Evolutionary conservation across 495 filamentous ascomycete species (phyloP).

Genomic region (Neurospora sp.): DNA sequence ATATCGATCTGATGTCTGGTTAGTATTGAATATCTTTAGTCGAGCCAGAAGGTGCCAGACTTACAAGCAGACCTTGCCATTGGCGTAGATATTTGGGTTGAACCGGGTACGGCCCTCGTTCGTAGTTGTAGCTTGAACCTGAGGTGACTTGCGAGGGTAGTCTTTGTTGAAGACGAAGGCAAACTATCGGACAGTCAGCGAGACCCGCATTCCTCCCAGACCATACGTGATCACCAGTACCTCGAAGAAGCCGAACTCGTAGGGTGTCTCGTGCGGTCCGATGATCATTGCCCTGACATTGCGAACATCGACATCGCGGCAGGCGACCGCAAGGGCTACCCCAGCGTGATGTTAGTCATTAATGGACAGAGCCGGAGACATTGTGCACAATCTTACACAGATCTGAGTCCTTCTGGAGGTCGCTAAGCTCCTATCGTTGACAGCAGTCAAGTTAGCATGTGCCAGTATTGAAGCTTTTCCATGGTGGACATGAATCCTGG

Average conservation of each 20-base stretch:
- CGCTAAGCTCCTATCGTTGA: constrained; percentile 58
- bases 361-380: background rate
- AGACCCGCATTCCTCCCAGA: background rate
- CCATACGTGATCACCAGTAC: constrained; percentile 28
- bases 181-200: constrained; percentile 41
- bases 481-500: constrained; percentile 1
- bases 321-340: constrained; percentile 74
- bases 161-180: constrained; percentile 61
- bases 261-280: constrained; percentile 88
- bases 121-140: constrained; percentile 69
- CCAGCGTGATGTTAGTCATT: constrained; percentile 3
- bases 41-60: constrained; percentile 10
- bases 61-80: constrained; percentile 86
- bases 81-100: constrained; percentile 93
- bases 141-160: constrained; percentile 77
- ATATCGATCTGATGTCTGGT: constrained; percentile 59
- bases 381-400: constrained; percentile 50
- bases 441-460: constrained; percentile 14
- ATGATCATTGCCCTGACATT: constrained; percentile 83
- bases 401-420: constrained; percentile 71
- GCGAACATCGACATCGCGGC: constrained; percentile 76
- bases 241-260: constrained; percentile 96
- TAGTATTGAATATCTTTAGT: constrained; percentile 2
- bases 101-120: constrained; percentile 81
- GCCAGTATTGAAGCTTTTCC: constrained; percentile 29